Base-by-base conservation (phyloP, 441 rosid species). In the Rhodomyrtus psidioides region DNA sequence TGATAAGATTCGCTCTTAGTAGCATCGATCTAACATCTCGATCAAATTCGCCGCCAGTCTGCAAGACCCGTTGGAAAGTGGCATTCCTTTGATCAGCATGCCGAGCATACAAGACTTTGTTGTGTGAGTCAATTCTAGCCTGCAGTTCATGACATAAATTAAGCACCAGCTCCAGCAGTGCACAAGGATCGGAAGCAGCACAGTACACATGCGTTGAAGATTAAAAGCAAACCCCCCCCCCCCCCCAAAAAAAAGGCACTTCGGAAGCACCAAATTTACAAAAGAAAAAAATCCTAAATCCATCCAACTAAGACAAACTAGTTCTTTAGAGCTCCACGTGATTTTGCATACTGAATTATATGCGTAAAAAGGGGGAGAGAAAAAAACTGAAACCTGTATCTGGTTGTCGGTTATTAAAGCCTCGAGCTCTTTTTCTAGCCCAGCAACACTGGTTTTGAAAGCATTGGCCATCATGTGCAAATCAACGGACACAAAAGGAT, bases 81-180 rank as follows among this genome's bases (percentile, higher is more conserved):
- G 96, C 94, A 70, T 94, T 96, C 90, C 99, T 94, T 88, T 97
- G 99, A 91, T 97, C 98, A 0, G 99, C 99, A 89, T 96, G 99
- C 23, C 99, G 91, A 46, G 99, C 99, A 62, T 96, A 95, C 42
- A 97, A 94, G 91, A 97, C 89, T 89, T 97, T 96, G 94, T 96
- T 96, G 94, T 96, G 99, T 1, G 99, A 97, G 88, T 97, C 99
- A 30, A 97, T 97, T 82, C 99, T 95, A 85, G 99, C 99, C 99
- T 97, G 94, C 86, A 89, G 24, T n/a, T n/a, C 84, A 88, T 53
- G 16, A 55, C 21, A 84, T 49, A 24, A 27, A 58, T 84, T 26
- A 88, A 26, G 54, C 30, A 59, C 28, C 30, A 58, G n/a, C 79
- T 19, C 75, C 79, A 39, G n/a, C 0, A 6, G 15, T 0, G 0